Percentiles rank a stretch among this genome's conserved stretches.
phyloP scores from a whole-genome alignment of 2,329 filamentous ascomycete genomes.

The Colletotrichum echinochloae region DNA sequence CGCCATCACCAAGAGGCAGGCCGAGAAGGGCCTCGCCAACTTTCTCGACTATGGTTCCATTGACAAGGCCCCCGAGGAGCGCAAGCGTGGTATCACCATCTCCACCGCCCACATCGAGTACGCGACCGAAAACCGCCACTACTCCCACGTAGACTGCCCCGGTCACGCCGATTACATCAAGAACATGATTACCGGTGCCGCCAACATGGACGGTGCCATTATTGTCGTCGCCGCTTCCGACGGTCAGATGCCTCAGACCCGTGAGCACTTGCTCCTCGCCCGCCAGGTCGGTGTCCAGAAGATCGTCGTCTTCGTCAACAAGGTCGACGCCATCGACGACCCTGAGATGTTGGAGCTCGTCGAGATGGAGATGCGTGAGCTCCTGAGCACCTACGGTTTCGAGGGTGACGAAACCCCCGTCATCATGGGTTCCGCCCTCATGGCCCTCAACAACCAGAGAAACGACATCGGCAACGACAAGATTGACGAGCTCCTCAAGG shows the following conservation, averaged over 20 bases:
- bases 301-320: slow-evolving; percentile 99
- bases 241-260: slow-evolving; percentile 99
- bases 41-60: slow-evolving; percentile 98
- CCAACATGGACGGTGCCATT: slow-evolving; percentile 99
- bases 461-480: slow-evolving; percentile 88
- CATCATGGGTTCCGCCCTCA: slow-evolving; percentile 95
- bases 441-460: slow-evolving; percentile 87
- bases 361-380: slow-evolving; percentile 99
- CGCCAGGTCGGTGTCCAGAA: slow-evolving; percentile 98
- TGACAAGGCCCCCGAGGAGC: slow-evolving; percentile 98
- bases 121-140: slow-evolving; percentile 92
- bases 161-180: slow-evolving; percentile 99
- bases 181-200: slow-evolving; percentile 99
- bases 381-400: slow-evolving; percentile 92
- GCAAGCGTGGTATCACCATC: slow-evolving; percentile 99
- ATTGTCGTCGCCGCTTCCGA: slow-evolving; percentile 98
- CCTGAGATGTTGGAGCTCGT: slow-evolving; percentile 99
- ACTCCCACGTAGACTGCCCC: slow-evolving; percentile 99
- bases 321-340: slow-evolving; percentile 97
- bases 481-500: slow-evolving; percentile 91
- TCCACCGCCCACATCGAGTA: slow-evolving; percentile 99
- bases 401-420: slow-evolving; percentile 98
- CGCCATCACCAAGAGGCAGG: slow-evolving; percentile 98
- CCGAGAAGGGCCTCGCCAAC: slow-evolving; percentile 91
- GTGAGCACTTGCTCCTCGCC: slow-evolving; percentile 97